These are phyloP conservation scores for Marasmius fiardii DNA, from an alignment of 1,284 basidiomycete genomes.

Conservation along the genomic window DNA sequence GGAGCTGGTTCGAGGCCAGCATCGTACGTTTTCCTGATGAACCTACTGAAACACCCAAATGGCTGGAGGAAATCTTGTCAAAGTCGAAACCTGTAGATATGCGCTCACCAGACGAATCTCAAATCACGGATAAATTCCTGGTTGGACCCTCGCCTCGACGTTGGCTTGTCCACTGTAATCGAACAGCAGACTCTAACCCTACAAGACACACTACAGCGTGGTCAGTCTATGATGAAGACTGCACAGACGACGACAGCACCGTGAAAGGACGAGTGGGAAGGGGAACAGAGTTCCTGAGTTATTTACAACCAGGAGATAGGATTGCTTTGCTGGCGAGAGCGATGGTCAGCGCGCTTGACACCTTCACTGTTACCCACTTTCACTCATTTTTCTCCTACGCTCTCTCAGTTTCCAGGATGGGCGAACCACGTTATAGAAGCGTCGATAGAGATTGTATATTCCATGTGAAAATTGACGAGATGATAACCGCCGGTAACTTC, in stretches of 20 bases:
- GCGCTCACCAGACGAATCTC: background rate
- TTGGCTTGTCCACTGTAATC: background rate
- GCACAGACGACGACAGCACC: slow-evolving; percentile 1
- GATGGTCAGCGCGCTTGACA: slow-evolving; percentile 17
- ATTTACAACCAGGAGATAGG: slow-evolving; percentile 22
- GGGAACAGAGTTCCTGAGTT: slow-evolving; percentile 23
- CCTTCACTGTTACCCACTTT: background rate
- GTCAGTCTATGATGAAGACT: background rate
- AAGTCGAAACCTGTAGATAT: background rate
- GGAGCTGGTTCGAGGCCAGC: slow-evolving; percentile 29
- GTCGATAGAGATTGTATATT: slow-evolving; percentile 19
- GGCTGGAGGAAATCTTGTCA: background rate
- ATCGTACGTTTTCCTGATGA: slow-evolving; percentile 19
- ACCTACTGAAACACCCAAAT: background rate
- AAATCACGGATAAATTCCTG: background rate
- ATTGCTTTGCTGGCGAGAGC: slow-evolving; percentile 27
- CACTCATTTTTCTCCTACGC: background rate
- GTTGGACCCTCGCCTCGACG: background rate
- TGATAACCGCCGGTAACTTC: too few relatives aligned
- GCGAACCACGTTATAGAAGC: slow-evolving; percentile 19
- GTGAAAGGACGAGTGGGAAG: slow-evolving; percentile 15
- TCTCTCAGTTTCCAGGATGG: slow-evolving; percentile 27
- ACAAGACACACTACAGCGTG: slow-evolving; percentile 1
- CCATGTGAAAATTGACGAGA: too few relatives aligned
- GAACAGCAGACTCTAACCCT: slow-evolving; percentile 5